These are phyloP conservation scores for Cordyceps cicadae DNA, from an alignment of 2,329 filamentous ascomycete genomes.

Conservation along the genomic window DNA sequence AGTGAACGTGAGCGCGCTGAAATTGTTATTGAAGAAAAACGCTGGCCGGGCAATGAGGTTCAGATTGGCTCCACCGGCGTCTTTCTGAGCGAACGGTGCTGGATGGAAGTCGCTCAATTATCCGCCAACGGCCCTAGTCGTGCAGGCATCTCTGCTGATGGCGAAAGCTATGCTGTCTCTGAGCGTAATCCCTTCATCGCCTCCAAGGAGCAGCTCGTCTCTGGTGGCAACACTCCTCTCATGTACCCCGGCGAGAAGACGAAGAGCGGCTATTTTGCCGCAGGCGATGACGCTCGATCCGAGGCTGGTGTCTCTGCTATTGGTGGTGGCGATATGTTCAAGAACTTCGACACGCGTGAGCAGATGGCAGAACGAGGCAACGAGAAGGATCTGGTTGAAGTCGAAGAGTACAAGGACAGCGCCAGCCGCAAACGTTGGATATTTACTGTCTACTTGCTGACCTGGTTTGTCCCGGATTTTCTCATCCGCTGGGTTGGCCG, in stretches of 20 bases:
- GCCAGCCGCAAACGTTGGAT: slow-evolving; percentile 85
- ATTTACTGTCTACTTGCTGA: slow-evolving; percentile 71
- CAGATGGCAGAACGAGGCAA: slow-evolving; percentile 95
- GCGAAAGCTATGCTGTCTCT: slow-evolving; percentile 44
- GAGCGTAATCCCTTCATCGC: slow-evolving; percentile 44
- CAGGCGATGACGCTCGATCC: slow-evolving; percentile 71
- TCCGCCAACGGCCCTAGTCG: slow-evolving; percentile 42
- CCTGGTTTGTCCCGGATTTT: slow-evolving; percentile 83
- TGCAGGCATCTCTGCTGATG: slow-evolving; percentile 53
- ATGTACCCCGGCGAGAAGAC: slow-evolving; percentile 65
- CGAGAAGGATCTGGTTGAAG: slow-evolving; percentile 79
- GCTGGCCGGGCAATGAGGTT: slow-evolving; percentile 88
- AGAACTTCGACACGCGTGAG: slow-evolving; percentile 85
- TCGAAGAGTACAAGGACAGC: slow-evolving; percentile 74
- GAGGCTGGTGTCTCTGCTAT: slow-evolving; percentile 90
- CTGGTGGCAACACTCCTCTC: slow-evolving; percentile 45
- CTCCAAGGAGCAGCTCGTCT: slow-evolving; percentile 53
- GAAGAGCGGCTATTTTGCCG: slow-evolving; percentile 70
- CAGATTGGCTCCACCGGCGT: slow-evolving; percentile 85
- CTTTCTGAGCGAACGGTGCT: slow-evolving; percentile 91
- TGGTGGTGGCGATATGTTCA: slow-evolving; percentile 94
- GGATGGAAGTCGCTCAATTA: slow-evolving; percentile 80
- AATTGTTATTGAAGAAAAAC: slow-evolving; percentile 81
- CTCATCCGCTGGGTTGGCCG: slow-evolving; percentile 66
- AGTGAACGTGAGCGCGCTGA: slow-evolving; percentile 90